Evolutionary conservation across 192 early-diverging fungal genomes (phyloP).

Genomic region (Entomortierella beljakovae): DNA sequence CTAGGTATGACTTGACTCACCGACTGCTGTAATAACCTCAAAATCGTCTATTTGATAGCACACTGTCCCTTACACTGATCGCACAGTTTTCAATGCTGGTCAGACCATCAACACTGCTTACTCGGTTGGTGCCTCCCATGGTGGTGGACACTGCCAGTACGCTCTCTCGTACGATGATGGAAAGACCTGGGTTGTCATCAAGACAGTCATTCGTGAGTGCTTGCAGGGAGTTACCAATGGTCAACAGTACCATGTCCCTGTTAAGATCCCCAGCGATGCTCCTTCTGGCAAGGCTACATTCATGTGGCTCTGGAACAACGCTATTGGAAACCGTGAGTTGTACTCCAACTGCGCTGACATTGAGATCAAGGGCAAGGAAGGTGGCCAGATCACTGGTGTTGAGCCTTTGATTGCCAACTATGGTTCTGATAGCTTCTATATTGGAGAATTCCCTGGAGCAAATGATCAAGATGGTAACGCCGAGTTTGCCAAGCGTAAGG

Average conservation of each 20-base stretch:
- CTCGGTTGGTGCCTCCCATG: slow-evolving; percentile 64
- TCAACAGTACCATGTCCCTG: slow-evolving; percentile 42
- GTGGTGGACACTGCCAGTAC: slow-evolving; percentile 80
- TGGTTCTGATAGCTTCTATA: slow-evolving; percentile 32
- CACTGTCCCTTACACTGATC: slow-evolving; percentile 56
- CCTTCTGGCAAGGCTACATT: slow-evolving; percentile 68
- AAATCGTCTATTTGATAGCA: too few species aligned
- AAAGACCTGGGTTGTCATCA: slow-evolving; percentile 72
- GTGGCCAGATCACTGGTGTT: slow-evolving; percentile 54
- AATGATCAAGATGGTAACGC: slow-evolving; percentile 18
- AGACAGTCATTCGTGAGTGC: slow-evolving; percentile 63
- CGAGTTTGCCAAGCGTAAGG: slow-evolving; percentile 23
- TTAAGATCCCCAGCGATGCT: slow-evolving; percentile 68
- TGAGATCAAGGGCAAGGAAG: slow-evolving; percentile 58
- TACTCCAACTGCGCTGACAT: slow-evolving; percentile 79
- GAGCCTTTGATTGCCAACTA: slow-evolving; percentile 57
- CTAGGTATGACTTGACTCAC: too few species aligned
- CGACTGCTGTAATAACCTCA: too few species aligned
- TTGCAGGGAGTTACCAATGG: slow-evolving; percentile 47
- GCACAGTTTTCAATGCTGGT: slow-evolving; percentile 59
- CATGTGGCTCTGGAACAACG: slow-evolving; percentile 77
- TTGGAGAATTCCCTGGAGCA: slow-evolving; percentile 57
- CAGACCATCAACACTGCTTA: slow-evolving; percentile 64
- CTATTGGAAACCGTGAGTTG: slow-evolving; percentile 69
- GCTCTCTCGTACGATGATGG: slow-evolving; percentile 73